Evolutionary conservation across 257 asterid genomes (phyloP).

Genomic region (Capsicum chinense): DNA sequence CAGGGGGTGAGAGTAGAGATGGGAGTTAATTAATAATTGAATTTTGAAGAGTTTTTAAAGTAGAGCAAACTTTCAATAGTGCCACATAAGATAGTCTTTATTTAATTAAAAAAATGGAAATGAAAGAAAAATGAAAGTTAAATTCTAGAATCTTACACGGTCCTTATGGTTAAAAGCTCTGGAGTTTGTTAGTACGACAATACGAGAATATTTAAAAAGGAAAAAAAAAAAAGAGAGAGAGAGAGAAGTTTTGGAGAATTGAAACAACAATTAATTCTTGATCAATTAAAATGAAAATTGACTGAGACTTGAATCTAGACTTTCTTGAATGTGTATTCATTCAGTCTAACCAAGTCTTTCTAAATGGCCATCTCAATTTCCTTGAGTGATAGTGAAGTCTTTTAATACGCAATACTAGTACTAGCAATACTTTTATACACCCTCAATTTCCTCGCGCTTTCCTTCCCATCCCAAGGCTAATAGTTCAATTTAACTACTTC

Average conservation of each 20-base stretch:
- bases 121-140: not conserved
- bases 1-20: too few species aligned
- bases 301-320: not conserved
- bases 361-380: not conserved
- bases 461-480: not conserved
- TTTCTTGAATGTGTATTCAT: not conserved
- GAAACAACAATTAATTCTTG: not conserved
- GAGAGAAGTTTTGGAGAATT: not conserved
- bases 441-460: conserved; percentile 19
- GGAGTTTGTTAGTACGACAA: not conserved
- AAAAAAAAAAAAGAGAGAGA: not conserved
- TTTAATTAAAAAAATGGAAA: too few species aligned
- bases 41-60: too few species aligned
- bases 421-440: not conserved
- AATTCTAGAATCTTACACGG: not conserved
- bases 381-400: not conserved
- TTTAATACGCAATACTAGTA: not conserved
- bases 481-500: not conserved
- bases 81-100: too few species aligned
- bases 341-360: not conserved
- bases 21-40: too few species aligned
- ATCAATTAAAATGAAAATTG: conserved; percentile 23
- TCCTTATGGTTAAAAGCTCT: not conserved
- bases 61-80: too few species aligned
- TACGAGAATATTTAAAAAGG: not conserved